Evolutionary conservation across 176 grass and related monocot genomes (phyloP).

Genomic region (Pontederia paniculata): DNA sequence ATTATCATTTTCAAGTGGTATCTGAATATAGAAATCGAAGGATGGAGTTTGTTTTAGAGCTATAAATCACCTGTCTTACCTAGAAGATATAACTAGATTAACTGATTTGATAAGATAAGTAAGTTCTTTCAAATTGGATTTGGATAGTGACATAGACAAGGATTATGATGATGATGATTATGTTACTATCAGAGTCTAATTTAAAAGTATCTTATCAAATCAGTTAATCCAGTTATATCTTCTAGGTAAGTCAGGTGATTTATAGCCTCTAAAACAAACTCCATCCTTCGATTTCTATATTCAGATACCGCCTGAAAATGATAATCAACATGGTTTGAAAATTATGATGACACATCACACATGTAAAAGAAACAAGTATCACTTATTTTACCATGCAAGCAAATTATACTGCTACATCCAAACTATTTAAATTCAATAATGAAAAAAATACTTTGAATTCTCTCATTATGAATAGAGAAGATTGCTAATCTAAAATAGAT

Average conservation of each 20-base stretch:
- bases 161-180: too few species aligned
- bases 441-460: too few species aligned
- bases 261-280: constrained; percentile 83
- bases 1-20: constrained; percentile 45
- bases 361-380: not conserved
- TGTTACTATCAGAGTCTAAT: constrained; percentile 65
- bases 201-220: constrained; percentile 50
- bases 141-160: constrained; percentile 48
- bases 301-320: constrained; percentile 60
- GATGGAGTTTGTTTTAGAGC: constrained; percentile 81
- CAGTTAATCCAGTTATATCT: constrained; percentile 78
- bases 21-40: constrained; percentile 61
- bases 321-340: not conserved
- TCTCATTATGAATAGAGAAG: too few species aligned
- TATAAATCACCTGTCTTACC: constrained; percentile 73
- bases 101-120: constrained; percentile 73
- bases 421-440: too few species aligned
- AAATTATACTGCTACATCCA: not conserved
- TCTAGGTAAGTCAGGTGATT: constrained; percentile 84
- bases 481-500: not conserved
- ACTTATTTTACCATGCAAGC: not conserved
- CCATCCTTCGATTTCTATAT: constrained; percentile 57
- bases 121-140: constrained; percentile 39
- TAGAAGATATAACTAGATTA: constrained; percentile 80
- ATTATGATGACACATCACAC: too few species aligned